Evolutionary conservation across 1,139 yeast species (phyloP).

Genomic region (Taphrina sp.): DNA sequence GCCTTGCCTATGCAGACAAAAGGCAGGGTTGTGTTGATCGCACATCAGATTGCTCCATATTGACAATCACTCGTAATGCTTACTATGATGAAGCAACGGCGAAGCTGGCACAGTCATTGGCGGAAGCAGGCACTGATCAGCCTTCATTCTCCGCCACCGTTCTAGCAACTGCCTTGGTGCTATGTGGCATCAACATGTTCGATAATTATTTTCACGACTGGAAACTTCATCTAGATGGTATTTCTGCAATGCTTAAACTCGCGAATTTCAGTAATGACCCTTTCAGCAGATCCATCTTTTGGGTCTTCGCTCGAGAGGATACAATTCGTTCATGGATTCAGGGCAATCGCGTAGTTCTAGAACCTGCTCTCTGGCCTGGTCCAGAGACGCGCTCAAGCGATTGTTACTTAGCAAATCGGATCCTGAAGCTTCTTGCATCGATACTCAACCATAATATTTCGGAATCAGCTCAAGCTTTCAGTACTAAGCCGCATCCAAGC

Average conservation of each 20-base stretch:
- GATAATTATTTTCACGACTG: constrained; percentile 9
- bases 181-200: constrained; percentile 12
- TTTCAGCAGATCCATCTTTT: constrained; percentile 2
- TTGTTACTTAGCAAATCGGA: constrained; percentile 6
- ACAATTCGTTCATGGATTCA: constrained; percentile 9
- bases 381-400: constrained; percentile 4
- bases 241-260: constrained; percentile 7
- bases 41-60: not conserved
- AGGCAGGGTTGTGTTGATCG: not conserved
- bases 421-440: constrained; percentile 2
- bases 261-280: not conserved
- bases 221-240: constrained; percentile 10
- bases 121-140: not conserved
- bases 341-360: not conserved
- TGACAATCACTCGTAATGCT: not conserved
- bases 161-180: constrained; percentile 7
- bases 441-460: not conserved
- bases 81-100: constrained; percentile 11
- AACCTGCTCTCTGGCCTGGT: constrained; percentile 6
- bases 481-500: not conserved
- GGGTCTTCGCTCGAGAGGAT: constrained; percentile 13
- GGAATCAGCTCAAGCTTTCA: not conserved
- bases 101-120: constrained; percentile 3
- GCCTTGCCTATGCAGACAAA: constrained; percentile 5
- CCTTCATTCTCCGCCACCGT: constrained; percentile 6